Base-by-base conservation (phyloP, 305 asterid species). In the Withania somnifera region DNA sequence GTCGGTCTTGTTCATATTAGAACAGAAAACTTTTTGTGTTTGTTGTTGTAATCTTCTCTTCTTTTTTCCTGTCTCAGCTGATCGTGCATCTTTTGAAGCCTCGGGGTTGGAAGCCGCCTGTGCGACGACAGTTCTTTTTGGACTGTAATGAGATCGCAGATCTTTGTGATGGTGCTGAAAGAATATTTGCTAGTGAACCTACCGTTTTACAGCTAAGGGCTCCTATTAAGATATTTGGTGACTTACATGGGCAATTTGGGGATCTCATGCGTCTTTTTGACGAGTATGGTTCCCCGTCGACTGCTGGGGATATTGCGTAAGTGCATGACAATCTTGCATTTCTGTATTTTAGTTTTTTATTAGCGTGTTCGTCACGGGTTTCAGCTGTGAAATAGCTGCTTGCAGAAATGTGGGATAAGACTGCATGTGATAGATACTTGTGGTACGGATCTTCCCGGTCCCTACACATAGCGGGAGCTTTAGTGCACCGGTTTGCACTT, bases 21-120 rank as follows among this genome's bases (percentile, higher is more conserved):
- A 51, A 75, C 26, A 15, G 15, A 24, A 0, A 24, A 4, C 42
- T 73, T 45, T 45, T 75, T 47, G 22, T 73, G 58, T 26, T 24
- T 47, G 26, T 24, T 47, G 26, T 47, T 50, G 26, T 26, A 66
- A 75, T 73, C 40, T 47, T 75, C 15, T 75, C 45, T 11, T 75
- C 77, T 26, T 75, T 17, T 26, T 73, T 47, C 15, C 57, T 71
- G 67, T 56, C 66, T 79, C 91, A 97, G 99, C 94, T 97, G 91
- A 85, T 97, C 82, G 93, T 95, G 73, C 93, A 97, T 90, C 97
- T 97, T 77, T 82, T 97, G 77, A 95, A 95, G 87, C 99, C 99
- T 84, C 99, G 98, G 82, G 99, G 99, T 78, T 97, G 99, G 99
- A 97, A 95, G 89, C 98, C 98, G 79, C 99, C 99, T 20, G 98